Evolutionary conservation across 78 protist species (phyloP), one percentile per base, ranked within the genome.

Genomic region (Dictyostelium firmibasis): DNA sequence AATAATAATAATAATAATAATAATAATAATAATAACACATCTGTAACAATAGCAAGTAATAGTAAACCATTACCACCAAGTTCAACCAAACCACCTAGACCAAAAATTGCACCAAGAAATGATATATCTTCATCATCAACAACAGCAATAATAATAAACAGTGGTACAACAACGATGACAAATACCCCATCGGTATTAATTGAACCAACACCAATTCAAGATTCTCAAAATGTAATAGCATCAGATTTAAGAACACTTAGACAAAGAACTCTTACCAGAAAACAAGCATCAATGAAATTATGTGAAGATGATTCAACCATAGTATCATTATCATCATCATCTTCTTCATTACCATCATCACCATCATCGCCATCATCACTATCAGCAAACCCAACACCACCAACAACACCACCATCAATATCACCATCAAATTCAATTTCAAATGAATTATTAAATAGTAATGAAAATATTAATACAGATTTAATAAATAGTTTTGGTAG

Each of bases 221-320:
- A 41, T n/a, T 77, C n/a, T 16, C 83, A 77, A 18, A 18, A 41
- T 16, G 13, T 31, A 36, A 10, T 64, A 1, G 79, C 38, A 57
- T 57, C 67, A 20, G 33, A 35, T 47, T 60, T 43, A 33, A 69
- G 62, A 69, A 85, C 91, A 13, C 50, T 47, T 0, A 38, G 91
- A 72, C 91, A 85, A 38, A 35, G 35, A 29, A 35, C 78, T 5
- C 31, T 85, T 20, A 43, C 83, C 2, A 35, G 91, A 74, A 85
- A 85, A 33, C 53, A 77, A 36, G 91, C 91, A 85, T 44, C 91
- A 47, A 35, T 85, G 64, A 43, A 23, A 16, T 78, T 85, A 11
- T 8, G 44, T 4, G 91, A 72, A 2, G 83, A 57, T 57, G 25
- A 20, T 57, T 57, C 67, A 57, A 38, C 43, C 2, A 38, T 38